phyloP scores from a whole-genome alignment of 768 basidiomycete genomes.

The Pholiota microspora region DNA sequence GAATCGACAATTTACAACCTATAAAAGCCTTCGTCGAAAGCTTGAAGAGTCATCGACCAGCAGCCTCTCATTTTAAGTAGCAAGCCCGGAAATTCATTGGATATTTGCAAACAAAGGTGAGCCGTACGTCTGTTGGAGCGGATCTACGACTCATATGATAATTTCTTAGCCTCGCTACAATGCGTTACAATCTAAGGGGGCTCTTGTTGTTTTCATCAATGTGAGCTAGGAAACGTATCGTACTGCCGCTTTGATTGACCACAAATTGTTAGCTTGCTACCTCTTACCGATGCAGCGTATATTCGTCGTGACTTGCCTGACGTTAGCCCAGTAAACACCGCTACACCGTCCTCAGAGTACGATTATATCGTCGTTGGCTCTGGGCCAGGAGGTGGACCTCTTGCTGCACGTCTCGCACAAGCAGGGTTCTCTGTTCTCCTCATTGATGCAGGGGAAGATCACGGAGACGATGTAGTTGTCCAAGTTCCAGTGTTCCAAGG shows the following conservation, averaged over 20 bases:
- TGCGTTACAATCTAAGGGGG: background rate
- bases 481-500: slow-evolving; percentile 7
- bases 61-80: background rate
- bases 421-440: slow-evolving; percentile 11
- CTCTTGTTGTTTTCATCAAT: background rate
- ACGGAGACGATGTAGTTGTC: slow-evolving; percentile 7
- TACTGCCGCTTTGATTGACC: too few relatives aligned
- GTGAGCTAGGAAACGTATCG: too few relatives aligned
- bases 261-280: background rate
- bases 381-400: slow-evolving; percentile 8
- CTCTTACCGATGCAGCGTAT: background rate
- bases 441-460: slow-evolving; percentile 8
- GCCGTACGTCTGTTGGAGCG: background rate
- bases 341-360: background rate
- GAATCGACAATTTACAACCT: too few relatives aligned
- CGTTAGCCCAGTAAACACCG: background rate
- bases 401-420: slow-evolving; percentile 11
- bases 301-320: background rate
- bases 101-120: too few relatives aligned
- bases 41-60: background rate
- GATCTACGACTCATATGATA: too few relatives aligned
- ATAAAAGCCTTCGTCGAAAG: too few relatives aligned
- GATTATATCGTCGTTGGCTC: slow-evolving; percentile 8
- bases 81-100: too few relatives aligned
- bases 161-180: too few relatives aligned